These are phyloP conservation scores for Exobasidium rhododendri DNA, from an alignment of 1,284 basidiomycete species.

Conservation along the genomic window DNA sequence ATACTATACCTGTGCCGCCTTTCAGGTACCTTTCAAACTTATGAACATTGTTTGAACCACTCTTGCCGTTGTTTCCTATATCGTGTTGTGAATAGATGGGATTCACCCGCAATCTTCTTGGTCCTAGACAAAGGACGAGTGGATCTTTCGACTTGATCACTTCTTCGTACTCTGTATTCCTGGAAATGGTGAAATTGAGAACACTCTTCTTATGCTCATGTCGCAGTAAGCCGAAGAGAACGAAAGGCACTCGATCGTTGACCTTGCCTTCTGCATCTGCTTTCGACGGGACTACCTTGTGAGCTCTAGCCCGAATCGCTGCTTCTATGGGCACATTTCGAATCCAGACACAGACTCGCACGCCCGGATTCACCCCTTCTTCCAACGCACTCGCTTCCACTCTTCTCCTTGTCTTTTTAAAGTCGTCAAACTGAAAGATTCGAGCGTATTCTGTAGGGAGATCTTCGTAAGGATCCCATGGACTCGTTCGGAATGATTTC, in stretches of 20 bases:
- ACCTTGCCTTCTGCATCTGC: not conserved
- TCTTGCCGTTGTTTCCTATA: constrained; percentile 62
- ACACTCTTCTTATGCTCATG: constrained; percentile 97
- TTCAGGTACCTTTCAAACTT: constrained; percentile 92
- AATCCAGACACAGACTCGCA: constrained; percentile 35
- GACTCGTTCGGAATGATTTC: constrained; percentile 86
- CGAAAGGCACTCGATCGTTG: constrained; percentile 60
- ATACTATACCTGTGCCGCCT: constrained; percentile 69
- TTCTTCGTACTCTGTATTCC: constrained; percentile 90
- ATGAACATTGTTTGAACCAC: constrained; percentile 91
- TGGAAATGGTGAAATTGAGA: constrained; percentile 84
- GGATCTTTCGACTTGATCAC: constrained; percentile 92
- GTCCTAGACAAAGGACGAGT: constrained; percentile 81
- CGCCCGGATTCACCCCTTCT: constrained; percentile 39
- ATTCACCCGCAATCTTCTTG: constrained; percentile 75
- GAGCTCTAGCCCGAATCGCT: constrained; percentile 32
- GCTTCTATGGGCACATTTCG: constrained; percentile 38
- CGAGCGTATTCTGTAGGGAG: constrained; percentile 87
- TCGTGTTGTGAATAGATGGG: constrained; percentile 86
- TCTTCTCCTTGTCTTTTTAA: constrained; percentile 75
- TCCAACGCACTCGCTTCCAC: constrained; percentile 59
- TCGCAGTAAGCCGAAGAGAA: constrained; percentile 78
- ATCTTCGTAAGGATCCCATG: constrained; percentile 97
- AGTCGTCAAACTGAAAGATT: constrained; percentile 97
- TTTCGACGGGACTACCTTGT: not conserved